Base-by-base conservation (phyloP, 371 early-diverging fungal genomes). In the Encephalitozoon intestinalis region DNA sequence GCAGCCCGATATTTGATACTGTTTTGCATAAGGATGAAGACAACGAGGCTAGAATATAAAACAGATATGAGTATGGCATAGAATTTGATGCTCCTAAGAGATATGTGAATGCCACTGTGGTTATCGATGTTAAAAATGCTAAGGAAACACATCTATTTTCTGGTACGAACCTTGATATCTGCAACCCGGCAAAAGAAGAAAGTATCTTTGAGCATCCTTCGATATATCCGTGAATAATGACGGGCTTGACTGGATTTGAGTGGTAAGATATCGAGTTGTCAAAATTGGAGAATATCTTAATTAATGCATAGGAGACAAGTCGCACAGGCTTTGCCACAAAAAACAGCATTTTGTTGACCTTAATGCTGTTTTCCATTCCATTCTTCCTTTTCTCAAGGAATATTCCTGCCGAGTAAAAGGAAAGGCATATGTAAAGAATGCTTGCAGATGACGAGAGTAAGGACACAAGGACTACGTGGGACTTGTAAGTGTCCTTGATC, bases 331-430 rank as follows among this genome's bases (percentile, higher is more conserved):
- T 46, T 21, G 69, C 50, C 5, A 79, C 40, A 8, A 34, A 18
- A 44, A 74, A 77, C 53, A 75, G 26, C 25, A 74, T 41, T 28
- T 34, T 73, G 39, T 52, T 40, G 5, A 77, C 28, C 25, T 51
- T 30, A 12, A 68, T 64, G 23, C 25, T 26, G 21, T 18, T 58
- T 12, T 43, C 50, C 9, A 54, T 63, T 9, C 46, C 67, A 9
- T 43, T 54, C 23, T 78, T 78, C 44, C 52, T 74, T 69, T 79
- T 73, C 68, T 82, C 82, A 40, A 82, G 77, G 49, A 82, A 79
- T 37, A 82, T 66, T 21, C 71, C 44, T 53, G 77, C 78, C 52
- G 74, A 63, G 64, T 79, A 82, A 23, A 79, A 76, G 6, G 75
- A 64, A 31, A 79, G 72, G 28, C 78, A 79, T 18, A 76, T 74